phyloP scores from a whole-genome alignment of 768 basidiomycete species.

The Trametes maxima region DNA sequence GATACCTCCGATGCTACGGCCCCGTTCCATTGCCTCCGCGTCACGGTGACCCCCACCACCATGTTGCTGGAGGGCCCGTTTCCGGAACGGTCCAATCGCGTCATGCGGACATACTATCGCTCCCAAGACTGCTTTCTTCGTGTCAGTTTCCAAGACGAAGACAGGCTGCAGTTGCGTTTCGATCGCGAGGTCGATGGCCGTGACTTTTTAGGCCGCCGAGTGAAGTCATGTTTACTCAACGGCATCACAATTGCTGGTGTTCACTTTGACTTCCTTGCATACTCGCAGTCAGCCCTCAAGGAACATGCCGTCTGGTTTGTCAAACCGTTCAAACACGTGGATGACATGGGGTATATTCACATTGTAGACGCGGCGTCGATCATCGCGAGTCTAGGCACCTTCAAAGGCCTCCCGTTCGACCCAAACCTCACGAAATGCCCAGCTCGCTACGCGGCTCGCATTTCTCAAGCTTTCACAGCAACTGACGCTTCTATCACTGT shows the following conservation, averaged over 20 bases:
- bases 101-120: conserved; percentile 53
- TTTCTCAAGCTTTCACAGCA: conserved; percentile 75
- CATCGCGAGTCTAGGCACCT: conserved; percentile 57
- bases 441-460: conserved; percentile 69
- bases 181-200: conserved; percentile 58
- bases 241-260: conserved; percentile 59
- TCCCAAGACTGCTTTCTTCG: conserved; percentile 60
- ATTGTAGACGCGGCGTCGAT: conserved; percentile 46
- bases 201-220: conserved; percentile 49
- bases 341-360: conserved; percentile 1
- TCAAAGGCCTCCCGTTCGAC: conserved; percentile 50
- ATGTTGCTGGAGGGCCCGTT: conserved; percentile 56
- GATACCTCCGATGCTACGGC: conserved; percentile 26
- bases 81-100: conserved; percentile 61
- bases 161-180: conserved; percentile 51
- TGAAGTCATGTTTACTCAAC: conserved; percentile 45
- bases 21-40: conserved; percentile 49
- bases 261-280: conserved; percentile 64
- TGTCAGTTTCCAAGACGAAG: conserved; percentile 66
- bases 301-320: conserved; percentile 64
- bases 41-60: conserved; percentile 56
- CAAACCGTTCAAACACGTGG: conserved; percentile 47
- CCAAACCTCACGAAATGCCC: conserved; percentile 55
- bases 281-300: conserved; percentile 75
- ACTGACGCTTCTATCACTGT: conserved; percentile 61